Evolutionary conservation across 106 monocot species (phyloP).

Genomic region (Dendrobium officinale): DNA sequence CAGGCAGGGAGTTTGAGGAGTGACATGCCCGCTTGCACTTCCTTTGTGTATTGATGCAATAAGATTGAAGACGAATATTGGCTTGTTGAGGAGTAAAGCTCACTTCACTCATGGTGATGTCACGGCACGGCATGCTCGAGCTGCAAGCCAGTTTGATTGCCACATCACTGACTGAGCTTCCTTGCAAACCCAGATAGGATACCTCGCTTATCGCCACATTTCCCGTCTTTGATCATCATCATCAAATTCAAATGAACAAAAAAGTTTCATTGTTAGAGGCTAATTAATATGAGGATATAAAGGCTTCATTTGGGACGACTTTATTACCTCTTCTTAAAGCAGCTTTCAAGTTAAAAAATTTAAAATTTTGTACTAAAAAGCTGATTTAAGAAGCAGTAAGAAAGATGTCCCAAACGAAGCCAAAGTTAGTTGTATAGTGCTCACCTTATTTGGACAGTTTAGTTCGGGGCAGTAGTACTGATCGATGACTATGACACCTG

Average conservation of each 20-base stretch:
- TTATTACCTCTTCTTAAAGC: no score
- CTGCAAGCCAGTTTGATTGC: constrained; percentile 18
- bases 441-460: constrained; percentile 17
- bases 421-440: background rate
- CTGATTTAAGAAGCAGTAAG: no score
- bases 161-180: constrained; percentile 8
- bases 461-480: constrained; percentile 10
- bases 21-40: background rate
- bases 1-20: background rate
- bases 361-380: no score
- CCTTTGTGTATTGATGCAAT: constrained; percentile 10
- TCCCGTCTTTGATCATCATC: no score
- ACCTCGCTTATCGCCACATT: background rate
- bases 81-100: background rate
- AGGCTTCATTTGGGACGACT: no score
- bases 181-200: background rate
- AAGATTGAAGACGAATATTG: background rate
- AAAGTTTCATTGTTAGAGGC: no score
- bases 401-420: no score
- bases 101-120: background rate
- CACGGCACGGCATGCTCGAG: background rate
- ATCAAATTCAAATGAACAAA: no score
- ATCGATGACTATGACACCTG: constrained; percentile 1
- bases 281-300: no score
- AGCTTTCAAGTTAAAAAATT: no score